Percentiles rank a stretch among this genome's conserved stretches.
These are phyloP conservation scores for Ogataea methanolica DNA, from an alignment of 805 yeast species.

Conservation along the genomic window DNA sequence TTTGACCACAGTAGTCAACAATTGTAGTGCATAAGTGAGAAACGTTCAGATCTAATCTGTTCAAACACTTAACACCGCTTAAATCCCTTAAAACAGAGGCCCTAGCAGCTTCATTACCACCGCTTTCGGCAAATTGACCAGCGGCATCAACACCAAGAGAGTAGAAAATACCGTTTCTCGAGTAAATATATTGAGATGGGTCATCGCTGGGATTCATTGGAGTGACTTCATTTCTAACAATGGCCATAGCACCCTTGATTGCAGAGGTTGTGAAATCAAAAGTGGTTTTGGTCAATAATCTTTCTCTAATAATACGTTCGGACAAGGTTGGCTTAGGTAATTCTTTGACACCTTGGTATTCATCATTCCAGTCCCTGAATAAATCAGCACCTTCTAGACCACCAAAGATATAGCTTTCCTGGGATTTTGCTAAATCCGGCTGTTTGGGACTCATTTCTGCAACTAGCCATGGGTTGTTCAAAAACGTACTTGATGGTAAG, in stretches of 20 bases:
- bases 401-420: constrained; percentile 45
- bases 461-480: constrained; percentile 80
- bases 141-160: constrained; percentile 69
- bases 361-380: constrained; percentile 84
- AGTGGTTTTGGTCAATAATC: constrained; percentile 62
- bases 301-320: constrained; percentile 73
- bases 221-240: constrained; percentile 65
- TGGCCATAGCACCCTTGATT: constrained; percentile 71
- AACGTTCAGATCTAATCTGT: constrained; percentile 57
- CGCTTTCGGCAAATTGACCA: constrained; percentile 59
- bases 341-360: constrained; percentile 77
- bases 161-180: constrained; percentile 83
- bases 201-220: constrained; percentile 81
- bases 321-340: constrained; percentile 49
- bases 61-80: constrained; percentile 62
- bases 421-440: constrained; percentile 61
- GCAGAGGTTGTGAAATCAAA: constrained; percentile 77
- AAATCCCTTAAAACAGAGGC: constrained; percentile 77
- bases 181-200: constrained; percentile 56
- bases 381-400: constrained; percentile 58
- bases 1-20: constrained; percentile 84
- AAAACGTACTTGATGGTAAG: constrained; percentile 55
- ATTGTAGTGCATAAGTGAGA: constrained; percentile 76
- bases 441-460: constrained; percentile 11
- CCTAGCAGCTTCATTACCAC: constrained; percentile 85